Evolutionary conservation across 2,329 filamentous ascomycete genomes (phyloP).

Genomic region (Laburnicola sp.): DNA sequence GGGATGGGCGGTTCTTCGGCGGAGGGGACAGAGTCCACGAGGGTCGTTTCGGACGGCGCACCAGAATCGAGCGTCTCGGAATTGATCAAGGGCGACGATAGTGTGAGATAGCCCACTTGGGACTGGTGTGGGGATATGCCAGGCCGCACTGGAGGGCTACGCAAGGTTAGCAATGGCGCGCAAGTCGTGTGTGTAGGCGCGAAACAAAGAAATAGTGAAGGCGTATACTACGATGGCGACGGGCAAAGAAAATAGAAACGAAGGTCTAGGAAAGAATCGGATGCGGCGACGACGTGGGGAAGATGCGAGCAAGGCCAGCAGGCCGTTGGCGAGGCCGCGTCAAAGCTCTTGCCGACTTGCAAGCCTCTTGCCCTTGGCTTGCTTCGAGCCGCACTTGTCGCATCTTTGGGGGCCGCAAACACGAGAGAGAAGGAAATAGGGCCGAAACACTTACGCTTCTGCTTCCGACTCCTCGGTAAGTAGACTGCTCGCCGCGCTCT

Average conservation of each 20-base stretch:
- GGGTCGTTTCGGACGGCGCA: slow-evolving; percentile 24
- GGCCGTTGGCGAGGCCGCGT: slow-evolving; percentile 9
- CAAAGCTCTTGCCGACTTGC: slow-evolving; percentile 23
- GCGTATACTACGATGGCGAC: slow-evolving; percentile 1
- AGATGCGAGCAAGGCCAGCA: slow-evolving; percentile 24
- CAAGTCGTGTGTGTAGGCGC: slow-evolving; percentile 17
- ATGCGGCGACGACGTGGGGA: slow-evolving; percentile 17
- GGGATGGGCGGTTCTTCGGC: slow-evolving; percentile 33
- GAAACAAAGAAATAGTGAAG: slow-evolving; percentile 19
- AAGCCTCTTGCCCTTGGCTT: slow-evolving; percentile 7
- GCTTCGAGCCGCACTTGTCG: slow-evolving; percentile 9
- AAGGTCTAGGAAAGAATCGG: slow-evolving; percentile 13
- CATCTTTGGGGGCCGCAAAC: slow-evolving; percentile 8
- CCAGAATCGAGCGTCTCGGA: slow-evolving; percentile 49
- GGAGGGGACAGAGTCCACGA: slow-evolving; percentile 38
- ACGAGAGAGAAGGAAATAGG: slow-evolving; percentile 14
- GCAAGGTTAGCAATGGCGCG: slow-evolving; percentile 30
- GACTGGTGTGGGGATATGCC: slow-evolving; percentile 53
- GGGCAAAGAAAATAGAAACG: slow-evolving; percentile 11
- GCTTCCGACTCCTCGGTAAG: slow-evolving; percentile 56
- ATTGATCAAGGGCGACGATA: slow-evolving; percentile 53
- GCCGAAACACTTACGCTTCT: slow-evolving; percentile 50
- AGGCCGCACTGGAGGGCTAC: slow-evolving; percentile 40
- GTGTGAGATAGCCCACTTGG: slow-evolving; percentile 54
- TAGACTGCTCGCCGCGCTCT: slow-evolving; percentile 54